Conservation (phyloP, 768 basidiomycete genomes). For the Russula brevipes region DNA sequence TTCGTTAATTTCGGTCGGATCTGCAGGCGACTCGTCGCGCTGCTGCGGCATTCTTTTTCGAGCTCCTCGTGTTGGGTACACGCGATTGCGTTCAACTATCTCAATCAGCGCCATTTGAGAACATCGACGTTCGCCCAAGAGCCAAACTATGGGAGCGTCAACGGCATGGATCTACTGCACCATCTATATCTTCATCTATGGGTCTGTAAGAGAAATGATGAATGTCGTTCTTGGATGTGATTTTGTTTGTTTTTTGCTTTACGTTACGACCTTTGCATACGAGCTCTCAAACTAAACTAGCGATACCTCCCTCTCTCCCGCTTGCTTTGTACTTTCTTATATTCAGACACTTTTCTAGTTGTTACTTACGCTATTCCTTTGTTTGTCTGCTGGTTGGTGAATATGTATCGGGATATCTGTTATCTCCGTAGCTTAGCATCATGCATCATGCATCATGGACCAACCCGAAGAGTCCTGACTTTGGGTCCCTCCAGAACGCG, state of each 20-base stretch:
- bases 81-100: constrained; percentile 82
- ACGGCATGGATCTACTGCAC: constrained; percentile 39
- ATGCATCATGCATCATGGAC: too few species aligned
- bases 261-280: not conserved
- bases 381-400: constrained; percentile 5
- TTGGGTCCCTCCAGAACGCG: too few species aligned
- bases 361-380: constrained; percentile 17
- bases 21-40: constrained; percentile 81
- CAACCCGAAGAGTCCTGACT: not conserved
- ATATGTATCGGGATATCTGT: constrained; percentile 4
- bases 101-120: constrained; percentile 72
- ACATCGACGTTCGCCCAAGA: constrained; percentile 80
- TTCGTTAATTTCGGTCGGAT: not conserved
- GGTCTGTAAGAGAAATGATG: constrained; percentile 29
- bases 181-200: constrained; percentile 45
- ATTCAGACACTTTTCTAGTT: constrained; percentile 1
- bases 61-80: constrained; percentile 89
- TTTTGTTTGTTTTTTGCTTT: constrained; percentile 4
- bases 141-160: constrained; percentile 81
- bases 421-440: not conserved
- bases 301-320: constrained; percentile 12
- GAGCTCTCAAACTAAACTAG: constrained; percentile 1
- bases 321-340: constrained; percentile 16
- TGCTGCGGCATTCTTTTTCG: constrained; percentile 96
- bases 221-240: not conserved